Percentiles rank a stretch among this genome's conserved stretches.
Evolutionary conservation across 192 early-diverging fungal species (phyloP).

Genomic region (Coemansia sp.): DNA sequence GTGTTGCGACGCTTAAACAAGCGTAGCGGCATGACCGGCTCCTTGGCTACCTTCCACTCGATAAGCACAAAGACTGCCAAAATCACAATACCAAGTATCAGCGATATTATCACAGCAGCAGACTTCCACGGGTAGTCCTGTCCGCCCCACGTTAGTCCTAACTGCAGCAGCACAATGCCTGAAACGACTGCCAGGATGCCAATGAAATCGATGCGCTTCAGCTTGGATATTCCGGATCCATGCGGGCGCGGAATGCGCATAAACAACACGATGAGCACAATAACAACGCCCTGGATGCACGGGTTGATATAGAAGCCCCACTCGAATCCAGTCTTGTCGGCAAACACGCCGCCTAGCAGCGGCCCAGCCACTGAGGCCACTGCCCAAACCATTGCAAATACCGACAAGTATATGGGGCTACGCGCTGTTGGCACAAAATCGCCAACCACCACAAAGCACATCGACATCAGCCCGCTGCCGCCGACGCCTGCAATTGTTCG

Average conservation of each 20-base stretch:
- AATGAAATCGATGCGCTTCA: constrained; percentile 65
- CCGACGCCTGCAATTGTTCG: constrained; percentile 68
- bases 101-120: constrained; percentile 46
- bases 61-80: constrained; percentile 57
- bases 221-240: constrained; percentile 45
- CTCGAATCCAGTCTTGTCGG: constrained; percentile 53
- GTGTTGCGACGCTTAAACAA: constrained; percentile 57
- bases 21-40: constrained; percentile 65
- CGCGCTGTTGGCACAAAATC: constrained; percentile 61
- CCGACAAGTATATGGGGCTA: constrained; percentile 59
- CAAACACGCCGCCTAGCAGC: constrained; percentile 58
- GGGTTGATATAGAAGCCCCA: constrained; percentile 63
- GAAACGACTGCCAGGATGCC: constrained; percentile 57
- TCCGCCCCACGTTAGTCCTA: constrained; percentile 77
- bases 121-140: constrained; percentile 56
- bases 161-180: constrained; percentile 63
- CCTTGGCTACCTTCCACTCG: constrained; percentile 56
- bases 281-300: constrained; percentile 40
- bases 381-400: constrained; percentile 58
- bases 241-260: constrained; percentile 42
- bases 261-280: constrained; percentile 45
- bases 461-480: constrained; percentile 63
- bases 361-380: constrained; percentile 59
- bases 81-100: constrained; percentile 33
- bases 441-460: constrained; percentile 63